These are phyloP conservation scores for Agastache rugosa DNA, from an alignment of 257 asterid species.

Conservation along the genomic window DNA sequence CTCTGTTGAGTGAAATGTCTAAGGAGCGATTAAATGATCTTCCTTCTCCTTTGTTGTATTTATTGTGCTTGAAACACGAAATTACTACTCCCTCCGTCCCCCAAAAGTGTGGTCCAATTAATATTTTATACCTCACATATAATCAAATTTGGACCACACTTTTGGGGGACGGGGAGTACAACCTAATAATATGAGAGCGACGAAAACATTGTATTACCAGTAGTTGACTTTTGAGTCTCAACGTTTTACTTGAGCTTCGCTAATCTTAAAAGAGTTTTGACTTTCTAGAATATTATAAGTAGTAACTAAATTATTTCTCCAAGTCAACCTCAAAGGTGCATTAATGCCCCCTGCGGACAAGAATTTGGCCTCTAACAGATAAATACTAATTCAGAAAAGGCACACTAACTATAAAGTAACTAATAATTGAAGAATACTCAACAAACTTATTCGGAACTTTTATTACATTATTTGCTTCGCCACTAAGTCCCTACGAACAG, in stretches of 20 bases:
- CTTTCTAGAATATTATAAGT: slow-evolving; percentile 5
- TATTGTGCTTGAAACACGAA: no score
- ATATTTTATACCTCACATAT: no score
- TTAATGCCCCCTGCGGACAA: slow-evolving; percentile 6
- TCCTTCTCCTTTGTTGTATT: no score
- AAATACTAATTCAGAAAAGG: neutral
- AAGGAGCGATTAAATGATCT: no score
- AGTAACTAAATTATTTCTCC: neutral
- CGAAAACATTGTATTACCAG: neutral
- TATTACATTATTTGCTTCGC: neutral
- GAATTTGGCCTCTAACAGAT: neutral
- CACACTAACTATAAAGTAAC: neutral
- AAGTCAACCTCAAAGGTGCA: slow-evolving; percentile 37
- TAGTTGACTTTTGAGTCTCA: slow-evolving; percentile 22
- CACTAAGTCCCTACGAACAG: neutral
- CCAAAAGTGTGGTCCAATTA: no score
- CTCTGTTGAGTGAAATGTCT: no score
- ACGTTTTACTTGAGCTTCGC: slow-evolving; percentile 12
- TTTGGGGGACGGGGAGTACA: no score
- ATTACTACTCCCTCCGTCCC: no score
- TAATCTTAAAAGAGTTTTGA: slow-evolving; percentile 18
- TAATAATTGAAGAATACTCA: neutral
- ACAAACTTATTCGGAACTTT: neutral
- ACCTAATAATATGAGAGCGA: no score
- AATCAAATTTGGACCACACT: no score